Evolutionary conservation across 1,284 basidiomycete species (phyloP), one percentile per base, ranked within the genome.

Genomic region (Boletellus deceptivus): DNA sequence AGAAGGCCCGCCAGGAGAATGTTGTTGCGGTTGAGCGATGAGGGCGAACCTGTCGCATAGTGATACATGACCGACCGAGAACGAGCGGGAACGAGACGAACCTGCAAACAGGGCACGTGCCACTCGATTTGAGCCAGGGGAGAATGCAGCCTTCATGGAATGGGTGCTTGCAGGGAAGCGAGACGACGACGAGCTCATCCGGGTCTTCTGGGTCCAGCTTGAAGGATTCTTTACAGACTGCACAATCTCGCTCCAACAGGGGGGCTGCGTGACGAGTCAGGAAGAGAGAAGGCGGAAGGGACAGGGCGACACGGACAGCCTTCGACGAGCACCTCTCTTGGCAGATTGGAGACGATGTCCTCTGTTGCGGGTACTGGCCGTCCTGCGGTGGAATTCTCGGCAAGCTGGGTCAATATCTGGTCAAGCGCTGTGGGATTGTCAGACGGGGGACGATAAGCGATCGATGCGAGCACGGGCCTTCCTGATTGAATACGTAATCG

Each of bases 81-180:
- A 69, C 8, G 45, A 48, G n/a, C 16, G 39, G 0, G 8, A 13
- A 40, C 2, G 43, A 42, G 20, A n/a, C 80, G 34, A 64, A 87
- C 82, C 89, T 78, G 74, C 90, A 93, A 11, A 91, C 88, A 33
- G 90, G 90, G 70, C 90, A 93, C 35, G 90, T 93, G 4, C 85
- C 90, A 55, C 84, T 89, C 2, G 84, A 84, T 61, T 86, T 89
- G 18, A 93, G 71, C 90, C 90, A 93, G 0, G 88, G 89, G 17
- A 86, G 55, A 55, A 93, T 91, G 61, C 90, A 93, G 16, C 81
- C 77, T 59, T 88, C 79, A 60, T 93, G 90, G 72, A 91, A 93
- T 4, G 86, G 78, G 62, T 91, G 89, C 54, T 82, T 79, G 74
- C 90, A 92, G 4, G 89, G 89, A 17, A 93, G 73, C 1, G 83